Evolutionary conservation across 129 eudicot genomes (phyloP).

Genomic region (Dittrichia graveolens): DNA sequence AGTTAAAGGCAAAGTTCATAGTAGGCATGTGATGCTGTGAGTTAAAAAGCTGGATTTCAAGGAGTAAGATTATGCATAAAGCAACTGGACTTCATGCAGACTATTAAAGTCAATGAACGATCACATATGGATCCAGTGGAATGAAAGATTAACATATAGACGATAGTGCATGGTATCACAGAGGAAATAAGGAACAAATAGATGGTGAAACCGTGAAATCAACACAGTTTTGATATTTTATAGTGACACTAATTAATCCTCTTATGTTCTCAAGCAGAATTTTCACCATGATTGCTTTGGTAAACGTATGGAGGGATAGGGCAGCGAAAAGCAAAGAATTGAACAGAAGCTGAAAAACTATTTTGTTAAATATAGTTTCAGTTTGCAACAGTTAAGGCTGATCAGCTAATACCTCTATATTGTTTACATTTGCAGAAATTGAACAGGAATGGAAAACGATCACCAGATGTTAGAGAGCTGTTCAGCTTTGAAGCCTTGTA

Average conservation of each 20-base stretch:
- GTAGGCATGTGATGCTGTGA: no score
- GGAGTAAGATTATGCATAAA: background rate
- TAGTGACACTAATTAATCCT: background rate
- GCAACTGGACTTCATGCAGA: background rate
- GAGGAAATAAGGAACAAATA: background rate
- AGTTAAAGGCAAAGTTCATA: background rate
- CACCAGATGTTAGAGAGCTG: constrained; percentile 20
- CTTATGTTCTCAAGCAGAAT: background rate
- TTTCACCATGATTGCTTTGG: constrained; percentile 17
- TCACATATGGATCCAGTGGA: constrained; percentile 1
- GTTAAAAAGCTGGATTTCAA: constrained; percentile 2
- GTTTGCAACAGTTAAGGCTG: constrained; percentile 25
- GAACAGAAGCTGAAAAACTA: constrained; percentile 29
- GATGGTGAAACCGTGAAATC: background rate
- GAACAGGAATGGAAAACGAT: constrained; percentile 13
- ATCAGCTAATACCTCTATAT: constrained; percentile 41
- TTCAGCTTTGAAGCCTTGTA: constrained; percentile 19
- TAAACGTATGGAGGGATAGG: constrained; percentile 27
- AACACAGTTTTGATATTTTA: no score
- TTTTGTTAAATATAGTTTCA: constrained; percentile 17
- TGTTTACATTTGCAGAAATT: constrained; percentile 50
- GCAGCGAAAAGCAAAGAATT: constrained; percentile 20
- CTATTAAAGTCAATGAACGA: constrained; percentile 13
- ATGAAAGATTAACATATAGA: background rate
- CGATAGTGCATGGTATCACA: constrained; percentile 8